Conservation (phyloP, 768 basidiomycete genomes). For the Termitomyces sp. region DNA sequence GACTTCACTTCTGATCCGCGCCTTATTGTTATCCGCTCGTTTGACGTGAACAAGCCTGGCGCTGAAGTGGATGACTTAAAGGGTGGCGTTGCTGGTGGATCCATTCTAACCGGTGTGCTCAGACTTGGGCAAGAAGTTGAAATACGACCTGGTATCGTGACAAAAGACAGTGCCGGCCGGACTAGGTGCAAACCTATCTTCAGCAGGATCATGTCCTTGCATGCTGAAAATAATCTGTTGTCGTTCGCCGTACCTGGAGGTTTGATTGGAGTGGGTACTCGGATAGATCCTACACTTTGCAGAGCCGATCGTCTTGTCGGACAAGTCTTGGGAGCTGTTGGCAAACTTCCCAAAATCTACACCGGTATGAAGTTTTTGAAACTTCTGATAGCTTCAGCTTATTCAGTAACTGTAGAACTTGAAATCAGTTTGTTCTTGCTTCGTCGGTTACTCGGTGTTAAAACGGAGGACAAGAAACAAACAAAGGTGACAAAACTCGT, state of each 20-base stretch:
- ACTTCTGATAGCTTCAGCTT: neutral
- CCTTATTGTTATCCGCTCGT: conserved; percentile 97
- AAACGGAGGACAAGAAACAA: conserved; percentile 98
- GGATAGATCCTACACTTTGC: conserved; percentile 94
- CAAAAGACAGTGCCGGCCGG: conserved; percentile 86
- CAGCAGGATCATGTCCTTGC: conserved; percentile 83
- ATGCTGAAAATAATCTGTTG: conserved; percentile 92
- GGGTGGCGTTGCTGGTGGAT: conserved; percentile 97
- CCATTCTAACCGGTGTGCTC: conserved; percentile 89
- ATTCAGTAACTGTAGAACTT: conserved; percentile 47
- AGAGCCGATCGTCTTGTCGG: conserved; percentile 96
- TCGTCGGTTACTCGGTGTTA: conserved; percentile 93
- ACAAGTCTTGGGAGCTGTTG: conserved; percentile 92
- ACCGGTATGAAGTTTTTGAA: conserved; percentile 47
- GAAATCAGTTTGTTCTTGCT: conserved; percentile 94
- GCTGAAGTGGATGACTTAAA: conserved; percentile 95
- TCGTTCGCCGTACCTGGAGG: conserved; percentile 97
- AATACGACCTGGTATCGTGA: conserved; percentile 95
- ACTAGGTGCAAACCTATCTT: conserved; percentile 94
- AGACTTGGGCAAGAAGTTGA: conserved; percentile 91
- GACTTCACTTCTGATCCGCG: conserved; percentile 90
- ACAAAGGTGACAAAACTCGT: conserved; percentile 91
- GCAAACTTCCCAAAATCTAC: conserved; percentile 91
- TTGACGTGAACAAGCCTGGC: conserved; percentile 99
- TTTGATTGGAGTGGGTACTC: conserved; percentile 96